phyloP scores from a whole-genome alignment of 208 protist genomes.

The Acanthamoeba castellanii region DNA sequence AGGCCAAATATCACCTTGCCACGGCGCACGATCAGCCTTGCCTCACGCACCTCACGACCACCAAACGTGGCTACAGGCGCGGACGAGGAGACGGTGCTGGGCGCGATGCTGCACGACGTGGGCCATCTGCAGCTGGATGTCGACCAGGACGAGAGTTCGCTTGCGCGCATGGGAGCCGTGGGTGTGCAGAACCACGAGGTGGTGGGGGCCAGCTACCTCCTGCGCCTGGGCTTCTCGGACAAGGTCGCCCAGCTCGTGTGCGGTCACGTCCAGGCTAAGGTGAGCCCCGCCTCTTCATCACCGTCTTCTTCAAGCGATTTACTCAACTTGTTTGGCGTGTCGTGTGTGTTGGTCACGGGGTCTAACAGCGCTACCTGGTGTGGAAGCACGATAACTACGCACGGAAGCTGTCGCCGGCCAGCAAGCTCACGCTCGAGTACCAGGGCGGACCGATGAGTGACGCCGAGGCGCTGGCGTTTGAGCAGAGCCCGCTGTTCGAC shows the following conservation, averaged over 20 bases:
- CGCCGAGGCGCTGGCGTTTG: conserved; percentile 24
- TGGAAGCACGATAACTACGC: conserved; percentile 61
- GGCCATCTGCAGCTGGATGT: conserved; percentile 15
- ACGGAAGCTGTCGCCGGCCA: conserved; percentile 63
- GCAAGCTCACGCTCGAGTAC: conserved; percentile 63
- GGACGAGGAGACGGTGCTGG: conserved; percentile 49
- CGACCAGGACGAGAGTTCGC: neutral
- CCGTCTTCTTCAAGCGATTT: neutral
- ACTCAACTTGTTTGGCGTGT: neutral
- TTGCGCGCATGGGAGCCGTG: conserved; percentile 12
- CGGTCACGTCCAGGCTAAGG: conserved; percentile 67
- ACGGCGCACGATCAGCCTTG: neutral
- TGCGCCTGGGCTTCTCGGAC: conserved; percentile 44
- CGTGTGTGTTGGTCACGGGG: neutral
- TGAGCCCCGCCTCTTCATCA: neutral
- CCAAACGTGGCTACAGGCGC: neutral
- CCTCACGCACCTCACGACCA: neutral
- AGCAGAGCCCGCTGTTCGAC: conserved; percentile 50
- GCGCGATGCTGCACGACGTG: conserved; percentile 61
- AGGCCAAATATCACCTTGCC: neutral
- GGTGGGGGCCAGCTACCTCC: conserved; percentile 30
- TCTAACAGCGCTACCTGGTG: conserved; percentile 12
- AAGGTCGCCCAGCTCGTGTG: conserved; percentile 30
- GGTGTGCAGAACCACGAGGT: conserved; percentile 32
- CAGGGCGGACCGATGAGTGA: conserved; percentile 69